Evolutionary conservation across 176 grass and related monocot species (phyloP), one percentile per base, ranked within the genome.

Genomic region (Avena insularis): DNA sequence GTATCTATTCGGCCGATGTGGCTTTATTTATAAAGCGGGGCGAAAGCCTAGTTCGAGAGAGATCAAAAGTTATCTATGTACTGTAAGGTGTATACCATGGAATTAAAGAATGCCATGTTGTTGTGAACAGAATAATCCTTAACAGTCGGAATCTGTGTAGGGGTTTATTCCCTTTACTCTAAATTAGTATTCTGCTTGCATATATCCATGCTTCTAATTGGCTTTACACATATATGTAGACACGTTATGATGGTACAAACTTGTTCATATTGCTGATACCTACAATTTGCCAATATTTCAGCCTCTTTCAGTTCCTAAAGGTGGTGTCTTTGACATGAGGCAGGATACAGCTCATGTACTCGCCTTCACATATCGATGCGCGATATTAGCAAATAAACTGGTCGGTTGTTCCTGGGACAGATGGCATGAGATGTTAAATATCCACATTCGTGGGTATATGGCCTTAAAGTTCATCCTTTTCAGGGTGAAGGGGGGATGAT

Each of bases 331-430:
- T 48, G 74, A 64, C 33, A 63, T 51, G 47, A 83, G 46, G 31
- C 43, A 23, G 33, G 23, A 38, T 58, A 36, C 17, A 40, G 19
- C 74, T 81, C 19, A 66, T 65, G 58, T 14, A 25, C 68, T 79
- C 71, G 29, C 33, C 10, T 82, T 57, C 13, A 19, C 66, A 62
- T 33, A 89, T 80, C 65, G 16, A 68, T 82, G 14, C 9, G 54
- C 14, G 6, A 61, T 48, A 55, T 50, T 46, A 75, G 60, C 48
- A 60, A 49, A 50, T 83, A 38, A 74, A 25, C 50, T 57, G 49
- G 48, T 57, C 57, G 47, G 19, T 45, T 9, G 33, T 59, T 38
- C 23, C 48, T 68, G 77, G 58, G 46, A 85, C 20, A n/a, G 16
- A 75, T 65, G 21, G 16, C 66, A 21, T 53, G 58, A 31, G 46